Evolutionary conservation across 225 moss, liverwort and hornwort genomes (phyloP).

Genomic region (Bryoerythrophyllum caledonicum): DNA sequence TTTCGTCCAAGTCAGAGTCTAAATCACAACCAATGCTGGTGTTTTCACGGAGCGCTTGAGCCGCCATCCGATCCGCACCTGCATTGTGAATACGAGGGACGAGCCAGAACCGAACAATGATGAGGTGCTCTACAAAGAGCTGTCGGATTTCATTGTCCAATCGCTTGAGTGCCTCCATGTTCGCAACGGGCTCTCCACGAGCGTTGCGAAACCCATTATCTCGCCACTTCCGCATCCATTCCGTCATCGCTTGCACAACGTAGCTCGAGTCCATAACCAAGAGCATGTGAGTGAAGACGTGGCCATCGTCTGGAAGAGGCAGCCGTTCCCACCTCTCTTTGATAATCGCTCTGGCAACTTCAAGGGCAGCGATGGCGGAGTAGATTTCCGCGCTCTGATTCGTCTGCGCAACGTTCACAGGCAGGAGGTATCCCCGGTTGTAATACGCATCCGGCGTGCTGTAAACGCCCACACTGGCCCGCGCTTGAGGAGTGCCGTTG

Average conservation of each 20-base stretch:
- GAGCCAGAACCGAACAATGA: slow-evolving; percentile 17
- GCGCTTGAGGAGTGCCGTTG: neutral
- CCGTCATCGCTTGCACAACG: slow-evolving; percentile 19
- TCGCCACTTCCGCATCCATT: slow-evolving; percentile 12
- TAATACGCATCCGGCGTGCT: neutral
- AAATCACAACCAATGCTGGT: neutral
- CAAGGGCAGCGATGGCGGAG: slow-evolving; percentile 19
- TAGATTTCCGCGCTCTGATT: slow-evolving; percentile 13
- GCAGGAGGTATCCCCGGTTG: slow-evolving; percentile 11
- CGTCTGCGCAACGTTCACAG: neutral
- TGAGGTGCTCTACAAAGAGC: neutral
- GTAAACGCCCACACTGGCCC: slow-evolving; percentile 19
- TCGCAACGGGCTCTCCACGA: neutral
- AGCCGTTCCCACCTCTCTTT: neutral
- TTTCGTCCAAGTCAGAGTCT: slow-evolving; percentile 6
- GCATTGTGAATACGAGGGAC: neutral
- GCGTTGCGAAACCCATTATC: neutral
- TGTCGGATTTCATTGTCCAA: neutral
- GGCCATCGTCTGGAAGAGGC: neutral
- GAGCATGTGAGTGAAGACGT: neutral
- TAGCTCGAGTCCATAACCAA: slow-evolving; percentile 18
- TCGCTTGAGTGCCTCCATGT: neutral
- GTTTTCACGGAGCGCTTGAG: neutral
- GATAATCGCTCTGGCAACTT: neutral
- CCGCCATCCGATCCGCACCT: slow-evolving; percentile 9